phyloP scores from a whole-genome alignment of 768 basidiomycete species.

The Termitomyces sp. region DNA sequence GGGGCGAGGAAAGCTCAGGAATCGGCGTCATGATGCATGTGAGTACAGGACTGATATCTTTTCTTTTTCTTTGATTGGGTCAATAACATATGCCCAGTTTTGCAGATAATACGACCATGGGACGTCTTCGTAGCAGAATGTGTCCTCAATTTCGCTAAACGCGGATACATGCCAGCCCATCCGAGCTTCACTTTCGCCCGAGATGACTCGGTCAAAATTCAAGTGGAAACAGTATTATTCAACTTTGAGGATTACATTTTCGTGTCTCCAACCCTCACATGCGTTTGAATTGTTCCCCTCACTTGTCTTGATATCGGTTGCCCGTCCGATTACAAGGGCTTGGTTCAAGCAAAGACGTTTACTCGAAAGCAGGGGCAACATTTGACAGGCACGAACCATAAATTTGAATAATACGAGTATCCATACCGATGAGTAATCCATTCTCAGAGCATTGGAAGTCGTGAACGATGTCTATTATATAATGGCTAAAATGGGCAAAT shows the following conservation, averaged over 20 bases:
- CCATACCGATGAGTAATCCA: not conserved
- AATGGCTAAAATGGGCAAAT: too few relatives aligned
- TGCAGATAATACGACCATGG: not conserved
- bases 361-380: too few relatives aligned
- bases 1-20: conserved; percentile 18
- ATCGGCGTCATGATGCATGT: not conserved
- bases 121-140: not conserved
- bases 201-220: not conserved
- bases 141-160: not conserved
- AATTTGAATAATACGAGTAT: not conserved
- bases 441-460: too few relatives aligned
- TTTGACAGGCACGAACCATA: not conserved
- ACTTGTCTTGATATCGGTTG: not conserved
- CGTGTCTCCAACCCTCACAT: not conserved
- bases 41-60: not conserved
- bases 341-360: not conserved
- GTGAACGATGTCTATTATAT: not conserved
- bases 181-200: not conserved
- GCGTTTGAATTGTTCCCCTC: not conserved
- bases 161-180: not conserved
- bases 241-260: not conserved
- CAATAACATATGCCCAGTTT: not conserved
- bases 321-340: not conserved
- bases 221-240: too few relatives aligned
- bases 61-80: not conserved